Base-by-base conservation (phyloP, 2,329 filamentous ascomycete species). In the Trichoderma arundinaceum region DNA sequence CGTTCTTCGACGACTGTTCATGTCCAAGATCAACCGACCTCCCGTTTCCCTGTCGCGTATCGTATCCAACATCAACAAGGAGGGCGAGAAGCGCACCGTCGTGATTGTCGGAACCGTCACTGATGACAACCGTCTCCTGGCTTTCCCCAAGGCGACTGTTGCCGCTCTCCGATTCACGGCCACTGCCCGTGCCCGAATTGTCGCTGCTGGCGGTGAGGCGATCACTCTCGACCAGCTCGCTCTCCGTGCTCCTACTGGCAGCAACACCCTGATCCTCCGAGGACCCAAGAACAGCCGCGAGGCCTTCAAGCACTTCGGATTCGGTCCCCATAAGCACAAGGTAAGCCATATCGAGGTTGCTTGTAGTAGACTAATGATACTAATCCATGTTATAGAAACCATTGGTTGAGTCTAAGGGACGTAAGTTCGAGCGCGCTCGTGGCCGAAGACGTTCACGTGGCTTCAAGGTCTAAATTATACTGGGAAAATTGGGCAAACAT, bases 381-480 rank as follows among this genome's bases (percentile, higher is more conserved):
- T 65, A 46, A 51, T 38, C 8, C 12, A 46, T 76, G 17, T 44
- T 10, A 68, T 73, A 95, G 94, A 98, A 97, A 89, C 94, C 94
- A 75, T 92, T 96, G 76, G 88, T 99, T 78, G 88, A 92, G 84
- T 96, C 92, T 87, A 99, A 99, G 92, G 96, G 96, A 79, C 91
- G 95, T 85, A 99, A 99, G 88, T 99, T 99, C 87, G 96, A 99
- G 90, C 88, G 89, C 78, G 95, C 94, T 78, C 94, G 95, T 95
- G 96, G 95, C 84, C 94, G 95, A 85, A 96, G 95, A 90, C 88
- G 93, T 82, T 98, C 94, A 77, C 89, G 92, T 79, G 95, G 96
- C 88, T 99, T 99, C 94, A 99, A 99, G 93, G 95, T 99, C 81
- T 99, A 97, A 92, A 81, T 81, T 71, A 68, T 70, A 65, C 69